phyloP scores from a whole-genome alignment of 2,329 filamentous ascomycete species.

The Aspergillus cejpii region DNA sequence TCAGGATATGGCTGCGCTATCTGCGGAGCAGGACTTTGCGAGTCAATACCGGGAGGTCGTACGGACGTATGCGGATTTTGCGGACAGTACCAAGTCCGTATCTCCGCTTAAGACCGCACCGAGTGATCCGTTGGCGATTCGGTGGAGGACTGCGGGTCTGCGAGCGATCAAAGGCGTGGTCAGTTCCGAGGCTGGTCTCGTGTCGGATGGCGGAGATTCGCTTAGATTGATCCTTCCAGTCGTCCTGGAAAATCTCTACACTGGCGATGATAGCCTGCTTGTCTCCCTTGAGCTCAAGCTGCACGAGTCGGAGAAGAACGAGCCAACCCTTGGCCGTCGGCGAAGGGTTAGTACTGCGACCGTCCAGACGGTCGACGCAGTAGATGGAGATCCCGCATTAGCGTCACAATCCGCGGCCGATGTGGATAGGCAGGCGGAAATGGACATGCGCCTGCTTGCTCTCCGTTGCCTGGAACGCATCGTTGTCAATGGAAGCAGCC shows the following conservation, averaged over 20 bases:
- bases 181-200: slow-evolving; percentile 70
- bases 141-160: slow-evolving; percentile 68
- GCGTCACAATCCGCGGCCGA: slow-evolving; percentile 75
- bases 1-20: slow-evolving; percentile 77
- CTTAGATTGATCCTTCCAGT: slow-evolving; percentile 73
- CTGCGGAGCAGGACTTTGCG: slow-evolving; percentile 78
- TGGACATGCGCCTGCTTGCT: slow-evolving; percentile 77
- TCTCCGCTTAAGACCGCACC: slow-evolving; percentile 45
- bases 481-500: slow-evolving; percentile 68
- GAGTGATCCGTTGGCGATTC: slow-evolving; percentile 67
- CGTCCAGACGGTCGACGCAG: slow-evolving; percentile 63
- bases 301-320: slow-evolving; percentile 60
- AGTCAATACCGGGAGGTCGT: slow-evolving; percentile 77
- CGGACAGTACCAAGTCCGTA: slow-evolving; percentile 53
- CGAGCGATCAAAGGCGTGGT: slow-evolving; percentile 76
- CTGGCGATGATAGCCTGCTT: slow-evolving; percentile 56
- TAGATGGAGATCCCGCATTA: slow-evolving; percentile 57
- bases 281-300: slow-evolving; percentile 61
- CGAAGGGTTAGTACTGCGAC: slow-evolving; percentile 75
- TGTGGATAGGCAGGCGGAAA: slow-evolving; percentile 81
- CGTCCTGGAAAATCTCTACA: slow-evolving; percentile 79
- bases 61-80: slow-evolving; percentile 69
- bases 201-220: slow-evolving; percentile 67
- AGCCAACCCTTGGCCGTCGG: slow-evolving; percentile 56
- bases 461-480: slow-evolving; percentile 81